Base-by-base conservation (phyloP, 768 basidiomycete species). In the Ramaria sp. region DNA sequence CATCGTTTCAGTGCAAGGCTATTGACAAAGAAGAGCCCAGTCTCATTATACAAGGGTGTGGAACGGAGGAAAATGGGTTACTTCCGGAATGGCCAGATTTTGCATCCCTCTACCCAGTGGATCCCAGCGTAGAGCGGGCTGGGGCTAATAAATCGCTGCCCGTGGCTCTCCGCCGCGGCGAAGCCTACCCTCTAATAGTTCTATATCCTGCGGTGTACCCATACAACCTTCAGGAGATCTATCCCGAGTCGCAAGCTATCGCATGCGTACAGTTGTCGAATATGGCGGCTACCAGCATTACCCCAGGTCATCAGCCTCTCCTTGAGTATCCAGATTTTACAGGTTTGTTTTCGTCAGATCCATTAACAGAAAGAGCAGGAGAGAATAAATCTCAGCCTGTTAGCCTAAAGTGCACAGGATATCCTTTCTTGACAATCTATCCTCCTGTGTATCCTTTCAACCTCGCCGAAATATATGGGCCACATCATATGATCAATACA, bases 381-480 rank as follows among this genome's bases (percentile, higher is more conserved):
- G 7, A 6, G 30, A 36, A 50, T 18, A 36, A 37, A 37, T 32
- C 34, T 6, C 28, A 15, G 44, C 30, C 56, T 24, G 47, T 62
- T 55, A 47, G 45, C 49, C 27, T 51, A 58, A 18, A 47, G 52
- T 28, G 66, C 7, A 54, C 65, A 16, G 58, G 64, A 30, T 78
- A 76, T 60, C 75, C 77, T 27, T 56, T 70, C 60, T 64, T 75
- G 36, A 62, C 70, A 50, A 60, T 74, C 22, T 77, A 76, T 62
- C 73, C 74, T 32, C 38, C 59, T 25, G 25, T 51, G 24, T 37
- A 54, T 32, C 50, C 52, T 39, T 37, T 38, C 24, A 45, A 45
- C 38, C 24, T 57, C 41, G 34, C 25, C 5, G 44, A 44, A 24
- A 52, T 52, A 20, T 44, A 43, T 32, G 22, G 45, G 24, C 45